These are phyloP conservation scores for Scytalidium lignicola DNA, from an alignment of 2,329 filamentous ascomycete genomes.

Conservation along the genomic window DNA sequence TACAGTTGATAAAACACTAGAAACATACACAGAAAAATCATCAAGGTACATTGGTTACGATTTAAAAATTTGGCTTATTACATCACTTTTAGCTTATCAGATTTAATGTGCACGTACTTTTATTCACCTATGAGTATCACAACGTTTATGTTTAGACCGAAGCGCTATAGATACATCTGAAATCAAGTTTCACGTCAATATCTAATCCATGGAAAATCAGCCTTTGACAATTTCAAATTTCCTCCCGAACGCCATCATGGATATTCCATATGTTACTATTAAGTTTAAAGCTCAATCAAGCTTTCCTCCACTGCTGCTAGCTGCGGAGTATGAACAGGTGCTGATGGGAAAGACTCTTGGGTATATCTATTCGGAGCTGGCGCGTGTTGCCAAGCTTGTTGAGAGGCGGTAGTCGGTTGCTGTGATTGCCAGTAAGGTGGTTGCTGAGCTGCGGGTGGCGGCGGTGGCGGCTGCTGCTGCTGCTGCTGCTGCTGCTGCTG, in stretches of 20 bases:
- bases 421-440: constrained; percentile 47
- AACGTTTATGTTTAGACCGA: not conserved
- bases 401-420: constrained; percentile 34
- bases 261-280: not conserved
- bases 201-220: not conserved
- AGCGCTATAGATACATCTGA: not conserved
- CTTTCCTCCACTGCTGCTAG: constrained; percentile 64
- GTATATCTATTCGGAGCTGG: constrained; percentile 44
- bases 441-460: constrained; percentile 28
- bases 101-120: too few relatives aligned
- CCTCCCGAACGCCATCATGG: constrained; percentile 1
- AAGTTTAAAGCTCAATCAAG: constrained; percentile 67
- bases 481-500: too few relatives aligned
- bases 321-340: constrained; percentile 55
- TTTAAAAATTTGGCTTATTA: too few relatives aligned
- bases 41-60: too few relatives aligned
- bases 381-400: constrained; percentile 32
- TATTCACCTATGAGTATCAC: not conserved
- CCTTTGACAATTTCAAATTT: not conserved
- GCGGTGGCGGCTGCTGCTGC: too few relatives aligned
- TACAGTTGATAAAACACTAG: too few relatives aligned
- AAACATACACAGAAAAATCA: too few relatives aligned
- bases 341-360: constrained; percentile 60
- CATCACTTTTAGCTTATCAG: too few relatives aligned
- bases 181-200: not conserved